Percentiles rank a stretch among this genome's conserved stretches.
phyloP scores from a whole-genome alignment of 305 asterid genomes.

The Caryopteris hybrid region DNA sequence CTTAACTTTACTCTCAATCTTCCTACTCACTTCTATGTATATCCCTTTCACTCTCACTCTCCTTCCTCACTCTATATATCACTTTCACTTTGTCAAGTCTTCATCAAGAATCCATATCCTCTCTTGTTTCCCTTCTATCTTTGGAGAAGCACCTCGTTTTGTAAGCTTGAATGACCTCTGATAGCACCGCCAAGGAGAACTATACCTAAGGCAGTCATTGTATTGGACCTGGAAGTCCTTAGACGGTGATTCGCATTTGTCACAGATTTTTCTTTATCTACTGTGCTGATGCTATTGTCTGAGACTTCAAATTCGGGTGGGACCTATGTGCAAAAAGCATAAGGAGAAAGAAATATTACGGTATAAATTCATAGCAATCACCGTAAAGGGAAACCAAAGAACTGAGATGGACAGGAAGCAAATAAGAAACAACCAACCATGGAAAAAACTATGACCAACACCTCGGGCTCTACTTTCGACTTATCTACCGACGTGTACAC shows the following conservation, averaged over 20 bases:
- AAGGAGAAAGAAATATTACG: not conserved
- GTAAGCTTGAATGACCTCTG: constrained; percentile 67
- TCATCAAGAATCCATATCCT: not conserved
- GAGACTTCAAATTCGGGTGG: constrained; percentile 53
- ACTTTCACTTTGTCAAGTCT: too few relatives aligned
- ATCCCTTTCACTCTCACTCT: too few relatives aligned
- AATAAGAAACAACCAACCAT: not conserved
- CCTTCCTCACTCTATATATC: too few relatives aligned
- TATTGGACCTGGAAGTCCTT: constrained; percentile 29
- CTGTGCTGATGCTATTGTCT: constrained; percentile 18
- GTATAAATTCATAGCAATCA: constrained; percentile 5
- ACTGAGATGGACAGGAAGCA: not conserved
- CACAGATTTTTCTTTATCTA: constrained; percentile 27
- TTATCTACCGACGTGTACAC: not conserved
- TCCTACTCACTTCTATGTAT: too few relatives aligned
- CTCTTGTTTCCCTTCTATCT: constrained; percentile 21
- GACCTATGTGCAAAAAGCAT: constrained; percentile 34
- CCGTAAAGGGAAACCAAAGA: not conserved
- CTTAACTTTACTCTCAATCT: too few relatives aligned
- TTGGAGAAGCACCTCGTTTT: constrained; percentile 30
- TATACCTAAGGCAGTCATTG: constrained; percentile 53
- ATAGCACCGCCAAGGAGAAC: constrained; percentile 68
- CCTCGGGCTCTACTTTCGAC: not conserved
- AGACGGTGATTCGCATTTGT: constrained; percentile 2
- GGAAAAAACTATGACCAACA: not conserved